Evolutionary conservation across 2,329 filamentous ascomycete species (phyloP), one percentile per base, ranked within the genome.

Genomic region (Monosporascus cannonballus): DNA sequence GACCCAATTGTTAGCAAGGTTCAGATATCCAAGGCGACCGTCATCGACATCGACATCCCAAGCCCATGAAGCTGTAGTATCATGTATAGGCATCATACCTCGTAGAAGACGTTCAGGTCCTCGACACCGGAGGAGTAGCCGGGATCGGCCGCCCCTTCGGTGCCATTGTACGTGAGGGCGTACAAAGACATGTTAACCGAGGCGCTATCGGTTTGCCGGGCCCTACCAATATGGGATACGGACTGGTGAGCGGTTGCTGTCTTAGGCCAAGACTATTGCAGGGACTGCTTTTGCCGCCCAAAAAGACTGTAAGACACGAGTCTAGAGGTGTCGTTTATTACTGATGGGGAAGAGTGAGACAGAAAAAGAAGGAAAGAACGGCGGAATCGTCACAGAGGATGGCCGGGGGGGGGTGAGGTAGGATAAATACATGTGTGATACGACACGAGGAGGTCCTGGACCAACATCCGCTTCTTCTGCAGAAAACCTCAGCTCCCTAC

Each of bases 21-120:
- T 44, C 34, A 22, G 2, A 34, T 34, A 34, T 34, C 4, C 30
- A 14, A 14, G 30, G 30, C 30, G 9, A 14, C 30, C 11, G 3
- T 14, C 30, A 34, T 34, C 30, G 11, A 34, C 11, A 34, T 34
- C 0, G 30, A 34, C 27, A 34, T 9, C 11, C 30, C 30, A 34
- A 14, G 30, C 30, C 11, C 9, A 14, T 34, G 30, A 14, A 5
- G 4, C 30, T 34, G 30, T 4, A 2, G 9, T 14, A 34, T 27
- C 44, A 18, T 51, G 38, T 53, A 44, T 37, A 49, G 46, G 37
- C 6, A 48, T 66, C 79, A 60, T 74, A 89, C 86, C 69, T 90
- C 81, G 73, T 96, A 96, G 72, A 83, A 95, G 62, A 92, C 74
- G 71, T 96, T 96, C 60, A 96, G 79, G 70, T 96, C 82, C 77